phyloP scores from a whole-genome alignment of 768 basidiomycete genomes.

The Rhodotorula toruloides region DNA sequence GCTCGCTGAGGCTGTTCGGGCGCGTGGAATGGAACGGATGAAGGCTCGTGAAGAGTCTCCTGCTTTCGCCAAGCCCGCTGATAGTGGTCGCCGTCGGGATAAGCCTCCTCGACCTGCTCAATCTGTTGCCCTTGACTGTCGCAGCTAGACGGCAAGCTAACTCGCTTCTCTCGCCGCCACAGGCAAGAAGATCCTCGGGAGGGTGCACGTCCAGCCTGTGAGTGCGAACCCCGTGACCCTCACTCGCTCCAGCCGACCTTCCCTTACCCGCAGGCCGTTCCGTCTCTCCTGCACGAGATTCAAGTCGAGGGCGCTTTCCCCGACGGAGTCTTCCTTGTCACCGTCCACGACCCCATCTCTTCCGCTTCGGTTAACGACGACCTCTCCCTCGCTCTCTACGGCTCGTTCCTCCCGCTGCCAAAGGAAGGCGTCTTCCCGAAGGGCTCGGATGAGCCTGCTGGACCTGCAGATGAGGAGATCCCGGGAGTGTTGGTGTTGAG shows the following conservation, averaged over 20 bases:
- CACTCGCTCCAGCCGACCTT: not conserved
- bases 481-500: conserved; percentile 68
- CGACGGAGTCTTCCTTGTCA: conserved; percentile 71
- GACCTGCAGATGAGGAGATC: conserved; percentile 47
- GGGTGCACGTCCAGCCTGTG: conserved; percentile 74
- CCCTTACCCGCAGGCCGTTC: conserved; percentile 53
- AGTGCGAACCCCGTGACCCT: not conserved
- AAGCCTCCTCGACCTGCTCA: not conserved
- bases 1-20: not conserved
- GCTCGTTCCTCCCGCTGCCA: conserved; percentile 84
- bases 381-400: conserved; percentile 78
- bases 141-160: not conserved
- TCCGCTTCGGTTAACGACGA: conserved; percentile 57
- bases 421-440: conserved; percentile 56
- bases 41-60: no score
- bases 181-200: conserved; percentile 80
- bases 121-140: no score
- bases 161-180: conserved; percentile 48
- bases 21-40: no score
- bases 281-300: conserved; percentile 70
- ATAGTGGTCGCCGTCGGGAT: not conserved
- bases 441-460: conserved; percentile 30
- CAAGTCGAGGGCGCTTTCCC: conserved; percentile 51
- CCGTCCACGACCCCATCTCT: conserved; percentile 90
- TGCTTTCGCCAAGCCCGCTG: no score